Conservation (phyloP, 352 stramenopile genomes). For the Phytophthora syringae region DNA sequence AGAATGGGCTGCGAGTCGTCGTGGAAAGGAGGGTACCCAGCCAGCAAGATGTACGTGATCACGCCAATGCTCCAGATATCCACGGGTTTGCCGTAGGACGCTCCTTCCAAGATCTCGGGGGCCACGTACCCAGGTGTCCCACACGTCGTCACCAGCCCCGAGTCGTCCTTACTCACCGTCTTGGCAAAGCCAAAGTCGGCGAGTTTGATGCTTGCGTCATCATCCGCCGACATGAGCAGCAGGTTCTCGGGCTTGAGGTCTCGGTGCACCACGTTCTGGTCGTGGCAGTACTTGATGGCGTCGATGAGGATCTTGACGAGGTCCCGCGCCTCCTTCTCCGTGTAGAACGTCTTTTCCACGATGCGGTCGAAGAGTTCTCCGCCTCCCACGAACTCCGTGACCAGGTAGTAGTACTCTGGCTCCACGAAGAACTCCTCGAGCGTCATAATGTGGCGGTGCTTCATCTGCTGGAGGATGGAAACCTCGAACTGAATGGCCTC, state of each 20-base stretch:
- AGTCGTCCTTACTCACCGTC: conserved; percentile 70
- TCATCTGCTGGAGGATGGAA: conserved; percentile 82
- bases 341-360: conserved; percentile 89
- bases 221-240: conserved; percentile 77
- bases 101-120: conserved; percentile 85
- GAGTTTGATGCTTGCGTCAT: conserved; percentile 92
- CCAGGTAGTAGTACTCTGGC: conserved; percentile 88
- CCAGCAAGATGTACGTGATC: conserved; percentile 92
- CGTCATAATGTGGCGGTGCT: conserved; percentile 92
- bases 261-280: conserved; percentile 84
- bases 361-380: conserved; percentile 93
- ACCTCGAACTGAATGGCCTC: conserved; percentile 83
- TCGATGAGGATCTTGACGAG: conserved; percentile 82
- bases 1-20: conserved; percentile 95
- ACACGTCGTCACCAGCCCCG: conserved; percentile 73
- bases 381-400: conserved; percentile 88
- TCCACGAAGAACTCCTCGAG: conserved; percentile 93
- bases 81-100: conserved; percentile 81
- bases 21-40: conserved; percentile 88
- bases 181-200: conserved; percentile 95
- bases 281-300: conserved; percentile 90
- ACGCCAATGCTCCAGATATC: conserved; percentile 90
- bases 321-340: conserved; percentile 83
- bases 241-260: conserved; percentile 91
- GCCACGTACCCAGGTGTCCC: conserved; percentile 84